Evolutionary conservation across 2,329 filamentous ascomycete species (phyloP).

Genomic region (Escovopsis sp.): DNA sequence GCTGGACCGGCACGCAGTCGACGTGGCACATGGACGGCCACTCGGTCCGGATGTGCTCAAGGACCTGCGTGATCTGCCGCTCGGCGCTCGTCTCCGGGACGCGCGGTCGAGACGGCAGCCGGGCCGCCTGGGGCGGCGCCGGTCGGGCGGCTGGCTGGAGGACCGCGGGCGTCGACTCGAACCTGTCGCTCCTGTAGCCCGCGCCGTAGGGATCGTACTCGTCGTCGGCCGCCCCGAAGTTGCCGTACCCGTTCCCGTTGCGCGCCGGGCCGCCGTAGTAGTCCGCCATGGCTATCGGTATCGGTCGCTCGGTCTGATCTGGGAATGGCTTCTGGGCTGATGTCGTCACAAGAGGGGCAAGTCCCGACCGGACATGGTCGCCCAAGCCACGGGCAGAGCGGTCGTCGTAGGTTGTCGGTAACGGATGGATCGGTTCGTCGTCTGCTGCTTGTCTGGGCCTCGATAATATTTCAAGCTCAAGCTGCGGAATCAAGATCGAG

Average conservation of each 20-base stretch:
- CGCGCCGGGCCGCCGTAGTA: conserved; percentile 31
- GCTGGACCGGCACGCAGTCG: conserved; percentile 82
- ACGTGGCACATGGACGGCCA: conserved; percentile 87
- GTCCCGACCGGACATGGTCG: conserved; percentile 8
- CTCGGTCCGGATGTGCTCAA: conserved; percentile 72
- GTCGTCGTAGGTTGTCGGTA: background rate
- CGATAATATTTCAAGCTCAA: too few species aligned
- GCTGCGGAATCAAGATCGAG: too few species aligned
- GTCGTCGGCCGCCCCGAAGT: conserved; percentile 24
- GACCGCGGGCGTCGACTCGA: conserved; percentile 18
- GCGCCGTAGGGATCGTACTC: conserved; percentile 29
- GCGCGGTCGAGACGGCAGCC: conserved; percentile 22
- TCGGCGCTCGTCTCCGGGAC: conserved; percentile 35
- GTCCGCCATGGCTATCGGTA: conserved; percentile 30
- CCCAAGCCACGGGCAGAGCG: background rate
- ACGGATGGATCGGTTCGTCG: too few species aligned
- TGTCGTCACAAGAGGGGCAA: conserved; percentile 5
- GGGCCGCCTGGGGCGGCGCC: conserved; percentile 14
- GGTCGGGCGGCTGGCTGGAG: conserved; percentile 16
- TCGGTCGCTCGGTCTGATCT: background rate
- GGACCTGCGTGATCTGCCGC: conserved; percentile 45
- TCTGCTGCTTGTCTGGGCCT: too few species aligned
- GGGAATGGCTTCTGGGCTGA: background rate
- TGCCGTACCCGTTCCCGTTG: conserved; percentile 29
- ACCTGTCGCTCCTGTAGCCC: conserved; percentile 28